Evolutionary conservation across 1,284 basidiomycete species (phyloP), one percentile per base, ranked within the genome.

Genomic region (Cutaneotrichosporon daszewskae): DNA sequence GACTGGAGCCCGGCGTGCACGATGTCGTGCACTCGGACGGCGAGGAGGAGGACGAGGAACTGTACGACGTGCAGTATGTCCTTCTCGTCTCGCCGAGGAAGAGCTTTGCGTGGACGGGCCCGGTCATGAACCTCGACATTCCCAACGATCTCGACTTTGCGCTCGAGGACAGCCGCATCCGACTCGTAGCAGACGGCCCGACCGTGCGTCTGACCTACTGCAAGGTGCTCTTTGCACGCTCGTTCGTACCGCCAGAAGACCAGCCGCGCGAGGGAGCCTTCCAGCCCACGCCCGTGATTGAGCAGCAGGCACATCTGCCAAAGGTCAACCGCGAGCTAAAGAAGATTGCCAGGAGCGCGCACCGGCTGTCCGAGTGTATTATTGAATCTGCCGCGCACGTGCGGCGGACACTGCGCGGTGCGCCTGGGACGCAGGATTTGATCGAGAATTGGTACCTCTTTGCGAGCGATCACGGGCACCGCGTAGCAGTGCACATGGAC

Each of bases 401-500:
- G 11, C 82, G 84, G 18, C 76, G 74, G 17, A 79, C 83, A 2
- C 74, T 92, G 31, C 49, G 54, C 7, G 75, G 79, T 14, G 76
- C 81, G 0, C 72, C 74, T 11, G 83, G 80, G 12, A 83, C 82
- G 32, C 87, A 91, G 64, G 94, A 96, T 53, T 74, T 97, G 29
- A 78, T 96, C 46, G 89, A 94, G 59, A 92, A 88, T 62, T 98
- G 94, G 87, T 98, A 90, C 64, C 75, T 83, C 32, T 98, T 97
- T 64, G 91, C 92, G n/a, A 90, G 92, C 2, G 77, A 79, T 52
- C 87, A 94, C 60, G 89, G 89, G 1, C 82, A 87, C 46, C 85
- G 91, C 51, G 86, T 85, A 2, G 83, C 88, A 57, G 82, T 84
- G 54, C 83, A 87, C 65, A 87, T 94, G 83, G 88, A 92, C 59